A percentile compares a stretch with the other conserved stretches of the same genome.
phyloP scores from a whole-genome alignment of 2,329 filamentous ascomycete genomes.

The Apiospora marii region DNA sequence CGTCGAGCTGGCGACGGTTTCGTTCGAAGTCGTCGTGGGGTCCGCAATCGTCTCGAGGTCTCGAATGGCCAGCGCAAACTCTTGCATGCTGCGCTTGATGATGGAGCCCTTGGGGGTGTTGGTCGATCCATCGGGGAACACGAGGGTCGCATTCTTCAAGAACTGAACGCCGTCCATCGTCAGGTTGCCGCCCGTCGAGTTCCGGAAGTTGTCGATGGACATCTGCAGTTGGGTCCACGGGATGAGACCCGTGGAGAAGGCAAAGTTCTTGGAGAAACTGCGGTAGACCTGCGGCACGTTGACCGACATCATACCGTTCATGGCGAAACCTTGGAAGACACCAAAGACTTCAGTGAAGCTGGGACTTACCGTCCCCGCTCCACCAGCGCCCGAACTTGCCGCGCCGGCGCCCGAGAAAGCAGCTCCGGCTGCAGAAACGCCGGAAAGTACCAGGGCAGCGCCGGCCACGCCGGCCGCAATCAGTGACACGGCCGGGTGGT shows the following conservation, averaged over 20 bases:
- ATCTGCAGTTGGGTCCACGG: conserved; percentile 82
- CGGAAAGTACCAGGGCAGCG: conserved; percentile 79
- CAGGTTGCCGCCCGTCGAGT: conserved; percentile 83
- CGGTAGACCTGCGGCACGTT: conserved; percentile 87
- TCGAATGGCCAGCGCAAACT: conserved; percentile 61
- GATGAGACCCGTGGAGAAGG: conserved; percentile 85
- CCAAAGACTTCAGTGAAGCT: conserved; percentile 85
- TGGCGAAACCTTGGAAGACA: conserved; percentile 92
- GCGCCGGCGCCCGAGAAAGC: conserved; percentile 63
- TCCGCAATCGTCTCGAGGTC: conserved; percentile 57
- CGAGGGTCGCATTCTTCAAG: conserved; percentile 78
- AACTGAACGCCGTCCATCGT: conserved; percentile 79
- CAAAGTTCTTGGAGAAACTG: conserved; percentile 92
- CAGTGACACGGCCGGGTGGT: conserved; percentile 80
- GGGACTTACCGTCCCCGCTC: conserved; percentile 74
- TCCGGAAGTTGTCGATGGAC: conserved; percentile 85
- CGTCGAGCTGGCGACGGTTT: conserved; percentile 31
- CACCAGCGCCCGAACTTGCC: conserved; percentile 64
- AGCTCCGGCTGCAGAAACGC: conserved; percentile 72
- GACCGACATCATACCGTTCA: conserved; percentile 96
- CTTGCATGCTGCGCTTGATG: conserved; percentile 63
- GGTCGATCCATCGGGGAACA: conserved; percentile 69
- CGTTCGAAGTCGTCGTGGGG: conserved; percentile 33
- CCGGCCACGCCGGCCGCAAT: conserved; percentile 84
- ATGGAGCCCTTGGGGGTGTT: conserved; percentile 48